Evolutionary conservation across 176 grass and related monocot genomes (phyloP), one percentile per base, ranked within the genome.

Genomic region (Cenchrus purpureus): DNA sequence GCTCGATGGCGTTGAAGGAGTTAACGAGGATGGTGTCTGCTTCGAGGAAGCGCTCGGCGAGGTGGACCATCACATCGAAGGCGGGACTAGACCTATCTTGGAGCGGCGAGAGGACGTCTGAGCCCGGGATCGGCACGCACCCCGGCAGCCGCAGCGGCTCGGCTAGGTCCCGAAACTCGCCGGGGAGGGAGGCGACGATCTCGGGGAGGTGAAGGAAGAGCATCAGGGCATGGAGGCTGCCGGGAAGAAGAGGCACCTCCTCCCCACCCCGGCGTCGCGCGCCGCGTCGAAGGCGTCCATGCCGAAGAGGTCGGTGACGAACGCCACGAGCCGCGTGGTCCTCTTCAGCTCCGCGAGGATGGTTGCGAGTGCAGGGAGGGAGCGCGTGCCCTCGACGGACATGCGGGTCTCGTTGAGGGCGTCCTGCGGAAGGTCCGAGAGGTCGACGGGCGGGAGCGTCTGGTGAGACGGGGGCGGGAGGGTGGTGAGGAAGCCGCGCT

Each of bases 91-190:
- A 32, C 31, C 31, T 32, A 0, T 46, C 45, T 4, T 46, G 45
- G 45, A 46, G 45, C 1, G 45, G 0, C 7, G 45, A 46, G 45
- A 46, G 4, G 7, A 46, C 45, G 45, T 46, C 45, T 6, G 7
- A 54, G 1, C 89, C 89, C 10, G 83, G 87, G 66, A 97, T 86
- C 7, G 83, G 65, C 15, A 91, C 81, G 77, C 88, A 93, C 37
- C 94, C 94, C 5, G 91, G 94, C n/a, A 96, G 88, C 43, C 83
- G 48, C n/a, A 95, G 15, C 45, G 90, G 90, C 12, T 63, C 86
- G 29, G 83, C 43, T 25, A 95, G 84, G 69, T 95, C 88, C 1
- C 81, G 65, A 31, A 89, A 91, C 81, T 96, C 91, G 32, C 65
- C 79, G 10, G 77, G 48, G 6, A 89, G 12, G 15, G 91, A n/a